These are phyloP conservation scores for Puccinia novopanici DNA, from an alignment of 1,284 basidiomycete genomes.

Conservation along the genomic window DNA sequence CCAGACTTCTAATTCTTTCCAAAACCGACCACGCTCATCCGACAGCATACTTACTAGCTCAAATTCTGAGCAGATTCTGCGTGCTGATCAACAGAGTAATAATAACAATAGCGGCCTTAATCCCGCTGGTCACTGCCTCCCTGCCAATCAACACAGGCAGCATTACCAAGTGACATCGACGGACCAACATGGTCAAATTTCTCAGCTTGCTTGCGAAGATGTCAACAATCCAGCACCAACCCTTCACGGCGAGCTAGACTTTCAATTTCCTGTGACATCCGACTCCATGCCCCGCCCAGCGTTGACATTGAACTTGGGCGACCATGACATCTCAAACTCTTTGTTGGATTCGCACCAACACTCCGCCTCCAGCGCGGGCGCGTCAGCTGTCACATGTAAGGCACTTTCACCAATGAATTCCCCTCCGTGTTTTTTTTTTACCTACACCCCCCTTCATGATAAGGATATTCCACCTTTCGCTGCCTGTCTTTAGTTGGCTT, in stretches of 20 bases:
- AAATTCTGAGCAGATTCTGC: conserved; percentile 12
- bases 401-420: not conserved
- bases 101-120: conserved; percentile 1
- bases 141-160: not conserved
- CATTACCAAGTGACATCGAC: conserved; percentile 11
- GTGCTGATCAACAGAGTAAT: conserved; percentile 1
- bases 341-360: conserved; percentile 11
- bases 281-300: conserved; percentile 22
- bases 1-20: conserved; percentile 9
- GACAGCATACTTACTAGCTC: conserved; percentile 15
- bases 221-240: conserved; percentile 1
- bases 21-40: conserved; percentile 32
- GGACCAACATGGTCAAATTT: conserved; percentile 3
- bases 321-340: conserved; percentile 28
- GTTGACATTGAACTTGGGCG: conserved; percentile 11
- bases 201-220: conserved; percentile 3
- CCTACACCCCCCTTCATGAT: not conserved
- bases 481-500: not conserved
- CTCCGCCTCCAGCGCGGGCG: conserved; percentile 22
- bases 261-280: conserved; percentile 32
- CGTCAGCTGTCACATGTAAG: conserved; percentile 26
- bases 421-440: not conserved
- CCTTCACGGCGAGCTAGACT: conserved; percentile 21
- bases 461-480: not conserved
- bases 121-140: conserved; percentile 13